These are phyloP conservation scores for Fusarium stilboides DNA, from an alignment of 2,329 filamentous ascomycete genomes.

Conservation along the genomic window DNA sequence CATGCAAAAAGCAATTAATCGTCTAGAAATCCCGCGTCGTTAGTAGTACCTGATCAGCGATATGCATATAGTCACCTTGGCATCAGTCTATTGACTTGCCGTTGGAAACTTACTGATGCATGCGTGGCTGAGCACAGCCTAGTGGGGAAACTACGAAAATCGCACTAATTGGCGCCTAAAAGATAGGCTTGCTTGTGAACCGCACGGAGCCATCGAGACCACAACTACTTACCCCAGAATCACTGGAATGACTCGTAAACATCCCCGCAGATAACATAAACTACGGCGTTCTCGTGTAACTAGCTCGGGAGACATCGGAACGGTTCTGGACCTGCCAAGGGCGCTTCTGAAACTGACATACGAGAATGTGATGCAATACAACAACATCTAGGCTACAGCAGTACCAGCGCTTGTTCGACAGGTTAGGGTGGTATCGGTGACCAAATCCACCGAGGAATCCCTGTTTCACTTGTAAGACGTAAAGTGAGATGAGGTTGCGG, in stretches of 20 bases:
- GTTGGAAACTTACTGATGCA: background rate
- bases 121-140: slow-evolving; percentile 4
- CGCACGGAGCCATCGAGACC: background rate
- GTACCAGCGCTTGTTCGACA: background rate
- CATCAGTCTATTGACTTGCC: background rate
- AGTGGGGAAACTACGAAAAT: background rate
- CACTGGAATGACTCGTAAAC: background rate
- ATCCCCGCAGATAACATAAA: slow-evolving; percentile 11
- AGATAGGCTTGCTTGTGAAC: background rate
- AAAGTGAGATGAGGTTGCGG: background rate
- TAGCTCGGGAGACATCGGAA: slow-evolving; percentile 25
- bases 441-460: background rate
- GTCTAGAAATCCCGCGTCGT: slow-evolving; percentile 18
- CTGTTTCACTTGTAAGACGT: background rate
- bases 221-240: background rate
- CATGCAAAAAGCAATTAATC: background rate
- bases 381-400: background rate
- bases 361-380: slow-evolving; percentile 17
- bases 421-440: slow-evolving; percentile 21
- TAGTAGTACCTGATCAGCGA: slow-evolving; percentile 14
- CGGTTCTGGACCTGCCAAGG: slow-evolving; percentile 9
- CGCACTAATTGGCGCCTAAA: background rate
- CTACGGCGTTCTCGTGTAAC: background rate
- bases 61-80: background rate
- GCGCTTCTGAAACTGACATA: background rate